Evolutionary conservation across 2,329 filamentous ascomycete genomes (phyloP).

Genomic region (Trichothecium roseum): DNA sequence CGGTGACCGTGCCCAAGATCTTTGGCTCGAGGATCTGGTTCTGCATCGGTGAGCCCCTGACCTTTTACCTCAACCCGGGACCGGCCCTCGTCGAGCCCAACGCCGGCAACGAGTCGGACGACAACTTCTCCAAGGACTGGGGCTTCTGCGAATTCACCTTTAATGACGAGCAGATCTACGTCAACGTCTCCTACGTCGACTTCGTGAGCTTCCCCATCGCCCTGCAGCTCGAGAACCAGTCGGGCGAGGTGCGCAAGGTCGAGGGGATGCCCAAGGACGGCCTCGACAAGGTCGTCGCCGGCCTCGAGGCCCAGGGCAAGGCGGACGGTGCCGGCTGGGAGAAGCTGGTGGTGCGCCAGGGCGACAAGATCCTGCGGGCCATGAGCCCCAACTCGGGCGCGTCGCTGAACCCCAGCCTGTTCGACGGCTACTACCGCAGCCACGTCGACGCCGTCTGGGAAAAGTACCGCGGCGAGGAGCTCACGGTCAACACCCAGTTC

Average conservation of each 20-base stretch:
- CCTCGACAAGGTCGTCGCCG: conserved; percentile 32
- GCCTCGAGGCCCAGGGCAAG: conserved; percentile 32
- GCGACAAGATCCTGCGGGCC: conserved; percentile 32
- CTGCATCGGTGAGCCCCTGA: conserved; percentile 47
- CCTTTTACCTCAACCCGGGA: conserved; percentile 61
- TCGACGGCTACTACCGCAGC: conserved; percentile 37
- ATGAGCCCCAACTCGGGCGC: conserved; percentile 42
- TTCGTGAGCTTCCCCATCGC: conserved; percentile 59
- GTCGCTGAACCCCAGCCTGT: conserved; percentile 31
- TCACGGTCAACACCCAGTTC: conserved; percentile 44
- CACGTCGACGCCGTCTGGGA: conserved; percentile 43
- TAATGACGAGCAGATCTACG: conserved; percentile 49
- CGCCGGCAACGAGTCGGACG: conserved; percentile 53
- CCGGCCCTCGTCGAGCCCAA: conserved; percentile 67
- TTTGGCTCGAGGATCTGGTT: conserved; percentile 62
- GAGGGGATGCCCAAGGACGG: conserved; percentile 37
- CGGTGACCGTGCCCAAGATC: conserved; percentile 57
- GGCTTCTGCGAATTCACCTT: conserved; percentile 60
- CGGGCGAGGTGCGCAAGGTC: conserved; percentile 33
- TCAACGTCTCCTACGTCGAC: conserved; percentile 66
- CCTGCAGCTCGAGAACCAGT: conserved; percentile 37
- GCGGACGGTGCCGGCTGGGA: conserved; percentile 40
- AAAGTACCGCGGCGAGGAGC: conserved; percentile 30
- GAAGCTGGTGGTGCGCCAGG: conserved; percentile 35
- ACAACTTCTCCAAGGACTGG: conserved; percentile 53